Percentiles rank a stretch among this genome's conserved stretches.
Evolutionary conservation across 2,329 filamentous ascomycete genomes (phyloP).

Genomic region (Aaosphaeria pasadenensis): DNA sequence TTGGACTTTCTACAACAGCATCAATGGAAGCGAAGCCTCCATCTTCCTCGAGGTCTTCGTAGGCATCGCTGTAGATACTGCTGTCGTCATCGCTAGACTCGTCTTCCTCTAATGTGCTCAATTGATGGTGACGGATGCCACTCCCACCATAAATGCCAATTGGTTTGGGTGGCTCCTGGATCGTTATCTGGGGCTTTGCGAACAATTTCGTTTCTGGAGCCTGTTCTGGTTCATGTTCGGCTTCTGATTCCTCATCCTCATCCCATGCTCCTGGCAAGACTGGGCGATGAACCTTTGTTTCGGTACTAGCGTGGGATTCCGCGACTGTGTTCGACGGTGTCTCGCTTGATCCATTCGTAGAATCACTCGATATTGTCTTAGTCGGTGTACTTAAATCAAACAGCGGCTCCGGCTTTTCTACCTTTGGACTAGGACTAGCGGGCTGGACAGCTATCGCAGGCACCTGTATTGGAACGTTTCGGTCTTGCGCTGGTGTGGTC

Average conservation of each 20-base stretch:
- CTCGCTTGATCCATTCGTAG: background rate
- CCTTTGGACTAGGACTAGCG: slow-evolving; percentile 27
- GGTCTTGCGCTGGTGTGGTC: slow-evolving; percentile 14
- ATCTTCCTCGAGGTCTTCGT: slow-evolving; percentile 65
- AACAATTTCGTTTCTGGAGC: too few relatives aligned
- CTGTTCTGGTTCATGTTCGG: slow-evolving; percentile 2
- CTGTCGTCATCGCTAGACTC: slow-evolving; percentile 35
- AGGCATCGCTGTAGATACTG: slow-evolving; percentile 73
- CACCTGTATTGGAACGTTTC: slow-evolving; percentile 14
- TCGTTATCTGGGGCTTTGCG: background rate
- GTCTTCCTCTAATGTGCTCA: slow-evolving; percentile 6
- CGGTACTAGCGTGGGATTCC: background rate
- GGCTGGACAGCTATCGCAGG: slow-evolving; percentile 35
- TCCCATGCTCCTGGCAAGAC: slow-evolving; percentile 29
- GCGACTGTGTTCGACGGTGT: background rate
- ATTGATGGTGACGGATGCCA: background rate
- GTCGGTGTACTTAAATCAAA: slow-evolving; percentile 1
- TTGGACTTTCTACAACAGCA: slow-evolving; percentile 65
- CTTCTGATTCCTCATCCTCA: slow-evolving; percentile 27
- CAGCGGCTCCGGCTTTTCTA: slow-evolving; percentile 21
- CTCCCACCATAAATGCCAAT: background rate
- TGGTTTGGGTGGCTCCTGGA: background rate
- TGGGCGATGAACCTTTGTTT: slow-evolving; percentile 10
- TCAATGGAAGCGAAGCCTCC: slow-evolving; percentile 71
- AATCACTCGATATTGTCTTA: too few relatives aligned